These are phyloP conservation scores for Hirschfeldia incana DNA, from an alignment of 345 rosid species.

Conservation along the genomic window DNA sequence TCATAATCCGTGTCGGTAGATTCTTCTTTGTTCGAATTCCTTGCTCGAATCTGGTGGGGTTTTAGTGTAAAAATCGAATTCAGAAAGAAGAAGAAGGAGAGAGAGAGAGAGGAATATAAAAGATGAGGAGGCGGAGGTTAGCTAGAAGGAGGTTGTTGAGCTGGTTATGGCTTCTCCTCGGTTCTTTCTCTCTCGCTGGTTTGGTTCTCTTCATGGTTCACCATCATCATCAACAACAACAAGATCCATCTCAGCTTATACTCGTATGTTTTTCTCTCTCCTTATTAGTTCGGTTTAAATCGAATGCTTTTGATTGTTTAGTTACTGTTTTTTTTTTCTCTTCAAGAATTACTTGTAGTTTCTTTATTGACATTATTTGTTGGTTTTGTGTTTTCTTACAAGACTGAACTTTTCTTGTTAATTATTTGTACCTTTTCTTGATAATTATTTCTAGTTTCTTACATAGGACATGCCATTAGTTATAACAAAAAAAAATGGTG, in stretches of 20 bases:
- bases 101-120: background rate
- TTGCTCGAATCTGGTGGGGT: conserved; percentile 6
- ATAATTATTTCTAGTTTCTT: too few relatives aligned
- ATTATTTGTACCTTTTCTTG: too few relatives aligned
- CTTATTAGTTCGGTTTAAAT: background rate
- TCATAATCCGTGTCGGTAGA: background rate
- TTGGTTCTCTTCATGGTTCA: conserved; percentile 79
- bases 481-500: too few relatives aligned
- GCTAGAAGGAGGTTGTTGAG: conserved; percentile 78
- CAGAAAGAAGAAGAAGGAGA: too few relatives aligned
- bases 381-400: too few relatives aligned
- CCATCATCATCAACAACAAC: conserved; percentile 65
- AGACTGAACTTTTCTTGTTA: too few relatives aligned
- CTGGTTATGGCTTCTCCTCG: conserved; percentile 86
- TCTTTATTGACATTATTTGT: too few relatives aligned
- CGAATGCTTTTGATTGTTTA: too few relatives aligned
- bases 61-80: too few relatives aligned
- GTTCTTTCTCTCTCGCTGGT: conserved; percentile 66
- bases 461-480: too few relatives aligned
- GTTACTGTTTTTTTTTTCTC: too few relatives aligned
- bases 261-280: conserved; percentile 17
- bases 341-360: too few relatives aligned
- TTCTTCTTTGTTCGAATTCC: background rate
- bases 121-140: conserved; percentile 94
- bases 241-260: conserved; percentile 41